Evolutionary conservation across 2,329 filamentous ascomycete species (phyloP), one percentile per base, ranked within the genome.

Genomic region (Verticillium dahliae): DNA sequence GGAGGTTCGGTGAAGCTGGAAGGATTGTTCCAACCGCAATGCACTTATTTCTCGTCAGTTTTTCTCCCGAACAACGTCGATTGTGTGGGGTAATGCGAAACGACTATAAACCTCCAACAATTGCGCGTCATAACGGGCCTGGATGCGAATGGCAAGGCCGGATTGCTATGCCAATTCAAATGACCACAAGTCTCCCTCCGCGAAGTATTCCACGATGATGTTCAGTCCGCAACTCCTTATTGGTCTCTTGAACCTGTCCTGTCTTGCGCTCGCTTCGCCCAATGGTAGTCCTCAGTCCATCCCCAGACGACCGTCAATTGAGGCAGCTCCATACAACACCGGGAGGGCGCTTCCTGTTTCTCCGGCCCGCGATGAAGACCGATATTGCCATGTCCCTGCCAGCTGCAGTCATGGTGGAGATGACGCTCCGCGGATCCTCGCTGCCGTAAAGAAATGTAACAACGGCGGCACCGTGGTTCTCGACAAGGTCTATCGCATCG

Each of bases 391-490:
- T 39, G 62, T 65, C 7, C 61, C 63, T 34, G 57, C 63, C 6
- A 61, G 63, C 15, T 65, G 63, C 1, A 60, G 59, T 13, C 18
- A 52, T 10, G 55, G 50, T 15, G 55, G 38, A 7, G 68, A 69
- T 65, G 74, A 76, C 60, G 71, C 73, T 0, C 67, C 74, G 0
- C 78, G 80, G 60, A 82, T 89, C 58, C 66, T 88, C 6, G 70
- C 76, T 1, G 85, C 85, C 0, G 72, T 88, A 60, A 74, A 85
- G 56, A 68, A 78, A 61, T 89, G 86, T 72, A 89, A 88, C 66
- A 73, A 85, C 60, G 86, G 86, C 7, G 87, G 87, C 6, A 83
- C 82, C 7, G 81, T 88, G 1, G 76, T 89, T 1, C 83, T 90
- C 27, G 81, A 82, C 33, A 75, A 79, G 63, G 78, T 76, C 2